phyloP scores from a whole-genome alignment of 148 eudicot species.

The Selenicereus undatus region DNA sequence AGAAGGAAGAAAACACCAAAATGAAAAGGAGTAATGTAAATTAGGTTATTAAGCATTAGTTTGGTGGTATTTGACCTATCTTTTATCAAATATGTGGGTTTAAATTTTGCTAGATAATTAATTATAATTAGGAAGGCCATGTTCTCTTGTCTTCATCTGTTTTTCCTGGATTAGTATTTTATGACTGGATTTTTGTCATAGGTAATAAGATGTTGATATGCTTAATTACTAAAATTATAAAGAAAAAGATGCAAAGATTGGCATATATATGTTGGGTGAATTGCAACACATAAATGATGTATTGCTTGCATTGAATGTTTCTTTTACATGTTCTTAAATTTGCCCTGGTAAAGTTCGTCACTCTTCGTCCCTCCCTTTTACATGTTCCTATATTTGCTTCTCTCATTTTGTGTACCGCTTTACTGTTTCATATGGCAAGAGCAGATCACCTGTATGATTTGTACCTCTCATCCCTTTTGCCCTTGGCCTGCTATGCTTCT shows the following conservation, averaged over 20 bases:
- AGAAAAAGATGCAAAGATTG: neutral
- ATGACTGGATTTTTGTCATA: neutral
- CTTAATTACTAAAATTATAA: neutral
- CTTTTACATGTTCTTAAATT: conserved; percentile 14
- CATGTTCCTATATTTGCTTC: neutral
- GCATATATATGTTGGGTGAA: neutral
- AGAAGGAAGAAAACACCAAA: too few species aligned
- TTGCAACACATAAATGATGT: conserved; percentile 21
- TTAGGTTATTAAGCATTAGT: too few species aligned
- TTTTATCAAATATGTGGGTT: too few species aligned
- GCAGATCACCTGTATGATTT: neutral
- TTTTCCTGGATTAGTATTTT: too few species aligned
- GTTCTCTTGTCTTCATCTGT: too few species aligned
- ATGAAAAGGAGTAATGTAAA: too few species aligned
- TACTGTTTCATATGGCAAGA: conserved; percentile 5
- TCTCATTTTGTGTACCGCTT: neutral
- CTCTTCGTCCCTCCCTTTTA: neutral
- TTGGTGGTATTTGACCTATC: too few species aligned
- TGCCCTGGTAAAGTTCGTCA: neutral
- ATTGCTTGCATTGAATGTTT: conserved; percentile 3
- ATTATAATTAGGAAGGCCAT: too few species aligned
- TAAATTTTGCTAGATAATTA: too few species aligned
- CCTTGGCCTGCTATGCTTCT: too few species aligned
- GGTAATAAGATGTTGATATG: too few species aligned
- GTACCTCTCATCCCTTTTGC: neutral